These are phyloP conservation scores for Ulvella scutata DNA, from an alignment of 139 green algal genomes.

Conservation along the genomic window DNA sequence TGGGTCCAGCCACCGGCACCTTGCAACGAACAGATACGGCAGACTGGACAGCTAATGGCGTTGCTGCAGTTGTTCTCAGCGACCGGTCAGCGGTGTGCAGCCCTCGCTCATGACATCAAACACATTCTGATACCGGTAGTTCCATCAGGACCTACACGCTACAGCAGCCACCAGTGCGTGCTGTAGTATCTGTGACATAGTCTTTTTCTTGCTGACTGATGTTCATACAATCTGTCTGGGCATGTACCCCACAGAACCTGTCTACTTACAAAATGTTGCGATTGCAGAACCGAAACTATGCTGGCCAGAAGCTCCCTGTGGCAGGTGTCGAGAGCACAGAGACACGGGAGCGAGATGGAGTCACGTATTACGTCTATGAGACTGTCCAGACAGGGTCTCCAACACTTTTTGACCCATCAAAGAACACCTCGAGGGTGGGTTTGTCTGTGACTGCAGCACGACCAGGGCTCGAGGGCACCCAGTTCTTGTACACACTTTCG, in stretches of 20 bases:
- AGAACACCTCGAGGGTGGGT: constrained; percentile 60
- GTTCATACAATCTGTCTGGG: not conserved
- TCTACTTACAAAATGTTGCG: not conserved
- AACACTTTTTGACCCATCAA: constrained; percentile 18
- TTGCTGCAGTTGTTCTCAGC: constrained; percentile 57
- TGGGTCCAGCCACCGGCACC: constrained; percentile 24
- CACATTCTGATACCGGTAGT: not conserved
- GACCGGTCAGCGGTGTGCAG: constrained; percentile 37
- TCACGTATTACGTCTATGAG: constrained; percentile 62
- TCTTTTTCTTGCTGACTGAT: not conserved
- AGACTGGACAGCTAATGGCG: constrained; percentile 45
- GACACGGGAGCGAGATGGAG: constrained; percentile 17
- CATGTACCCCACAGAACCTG: not conserved
- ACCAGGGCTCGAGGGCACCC: constrained; percentile 26
- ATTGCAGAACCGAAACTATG: constrained; percentile 27
- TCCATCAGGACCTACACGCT: not conserved
- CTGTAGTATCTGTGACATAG: not conserved
- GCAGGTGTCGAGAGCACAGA: constrained; percentile 44
- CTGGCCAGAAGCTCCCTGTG: constrained; percentile 57
- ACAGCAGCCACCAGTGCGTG: not conserved
- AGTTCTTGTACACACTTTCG: constrained; percentile 75
- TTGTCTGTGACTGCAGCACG: constrained; percentile 42
- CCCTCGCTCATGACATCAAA: not conserved
- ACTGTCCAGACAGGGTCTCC: constrained; percentile 62
- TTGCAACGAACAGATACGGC: constrained; percentile 9